Base-by-base conservation (phyloP, 805 yeast genomes). In the Schizosaccharomyces osmophilus region DNA sequence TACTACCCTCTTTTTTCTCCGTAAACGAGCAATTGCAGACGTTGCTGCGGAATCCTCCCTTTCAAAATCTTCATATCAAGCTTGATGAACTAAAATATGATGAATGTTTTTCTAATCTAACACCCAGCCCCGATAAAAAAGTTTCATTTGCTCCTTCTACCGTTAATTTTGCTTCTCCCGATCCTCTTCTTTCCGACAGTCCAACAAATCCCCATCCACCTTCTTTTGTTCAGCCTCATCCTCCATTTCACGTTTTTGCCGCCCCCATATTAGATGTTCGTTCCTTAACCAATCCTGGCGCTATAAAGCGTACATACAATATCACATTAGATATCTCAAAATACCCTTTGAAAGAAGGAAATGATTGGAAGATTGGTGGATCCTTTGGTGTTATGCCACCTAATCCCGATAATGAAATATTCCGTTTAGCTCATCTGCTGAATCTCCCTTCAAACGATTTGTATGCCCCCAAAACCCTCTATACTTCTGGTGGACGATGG, bases 311-410 rank as follows among this genome's bases (percentile, higher is more conserved):
- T 9, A 67, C 69, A 5, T 67, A 66, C 31, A 67, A 67, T 48
- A 64, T 67, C 51, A 67, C 65, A 24, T n/a, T 67, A 29, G 69
- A 67, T 58, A 68, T 67, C 24, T 62, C 66, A 4, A 54, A 62
- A 36, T 67, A 67, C 55, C 69, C 69, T 3, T 63, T 64, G 4
- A 67, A 64, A 43, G 63, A 66, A 13, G 68, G 66, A n/a, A 63
- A 63, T n/a, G 69, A 67, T 58, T 67, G 67, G 58, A 66, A 64
- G 42, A 68, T 67, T 15, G 69, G 69, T 48, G 69, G 69, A 13
- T 67, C 69, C 17, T 63, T 67, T 29, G 69, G 69, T 15, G 61
- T 67, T 13, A 67, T 68, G 58, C 67, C 69, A 1, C 67, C 68
- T 15, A 67, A 66, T 55, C 64, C 65, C 17, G 41, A 60, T 11